These are phyloP conservation scores for Psilocybe azurescens DNA, from an alignment of 768 basidiomycete genomes.

Conservation along the genomic window DNA sequence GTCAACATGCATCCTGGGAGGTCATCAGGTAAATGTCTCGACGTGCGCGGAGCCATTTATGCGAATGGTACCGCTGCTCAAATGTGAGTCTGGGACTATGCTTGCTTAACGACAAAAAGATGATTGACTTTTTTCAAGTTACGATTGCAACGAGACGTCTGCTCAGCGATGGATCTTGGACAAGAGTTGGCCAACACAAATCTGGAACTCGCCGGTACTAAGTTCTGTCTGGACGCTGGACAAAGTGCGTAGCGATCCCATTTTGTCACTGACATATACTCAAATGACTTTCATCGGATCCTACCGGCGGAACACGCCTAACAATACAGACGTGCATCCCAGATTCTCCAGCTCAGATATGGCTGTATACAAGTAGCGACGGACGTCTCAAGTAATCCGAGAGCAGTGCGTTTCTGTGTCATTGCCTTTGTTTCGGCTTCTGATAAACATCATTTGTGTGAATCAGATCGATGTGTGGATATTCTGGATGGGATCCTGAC, in stretches of 20 bases:
- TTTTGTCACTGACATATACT: background rate
- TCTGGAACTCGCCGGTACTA: slow-evolving; percentile 23
- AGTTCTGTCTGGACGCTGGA: slow-evolving; percentile 33
- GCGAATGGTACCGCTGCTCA: slow-evolving; percentile 32
- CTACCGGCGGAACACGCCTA: slow-evolving; percentile 23
- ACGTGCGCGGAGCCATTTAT: slow-evolving; percentile 27
- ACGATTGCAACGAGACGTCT: slow-evolving; percentile 31
- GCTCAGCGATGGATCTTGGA: slow-evolving; percentile 30
- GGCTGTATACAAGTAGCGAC: slow-evolving; percentile 21
- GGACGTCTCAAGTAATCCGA: slow-evolving; percentile 21
- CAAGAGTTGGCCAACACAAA: slow-evolving; percentile 15
- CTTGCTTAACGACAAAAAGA: too few relatives aligned
- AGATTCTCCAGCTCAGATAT: slow-evolving; percentile 23
- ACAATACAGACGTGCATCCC: slow-evolving; percentile 26
- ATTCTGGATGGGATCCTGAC: slow-evolving; percentile 19
- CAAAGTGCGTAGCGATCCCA: slow-evolving; percentile 17
- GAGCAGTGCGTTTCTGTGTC: slow-evolving; percentile 1
- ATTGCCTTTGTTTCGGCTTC: background rate
- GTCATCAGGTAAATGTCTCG: slow-evolving; percentile 29
- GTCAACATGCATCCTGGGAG: slow-evolving; percentile 28
- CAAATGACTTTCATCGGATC: slow-evolving; percentile 8
- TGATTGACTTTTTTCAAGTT: slow-evolving; percentile 14
- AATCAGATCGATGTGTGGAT: slow-evolving; percentile 28
- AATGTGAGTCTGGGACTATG: slow-evolving; percentile 22
- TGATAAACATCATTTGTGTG: background rate